phyloP scores from a whole-genome alignment of 2,329 filamentous ascomycete genomes.

The Grosmannia clavigera region DNA sequence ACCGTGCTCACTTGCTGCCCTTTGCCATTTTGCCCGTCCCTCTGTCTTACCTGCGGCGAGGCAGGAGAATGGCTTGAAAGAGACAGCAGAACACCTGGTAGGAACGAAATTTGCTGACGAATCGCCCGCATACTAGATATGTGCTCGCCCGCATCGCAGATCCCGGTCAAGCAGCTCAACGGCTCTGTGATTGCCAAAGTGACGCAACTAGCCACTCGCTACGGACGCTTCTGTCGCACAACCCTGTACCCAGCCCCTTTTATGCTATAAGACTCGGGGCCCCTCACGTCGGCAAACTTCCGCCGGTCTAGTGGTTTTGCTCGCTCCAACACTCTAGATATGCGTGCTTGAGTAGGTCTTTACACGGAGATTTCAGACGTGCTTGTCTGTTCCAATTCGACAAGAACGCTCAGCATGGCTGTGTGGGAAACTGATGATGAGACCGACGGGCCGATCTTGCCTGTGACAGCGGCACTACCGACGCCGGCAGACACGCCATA shows the following conservation, averaged over 20 bases:
- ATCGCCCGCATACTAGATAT: not conserved
- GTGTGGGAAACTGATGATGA: conserved; percentile 54
- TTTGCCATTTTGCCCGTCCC: not conserved
- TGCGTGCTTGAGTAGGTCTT: conserved; percentile 2
- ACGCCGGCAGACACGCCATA: conserved; percentile 62
- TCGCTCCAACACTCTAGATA: conserved; percentile 1
- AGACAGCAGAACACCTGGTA: not conserved
- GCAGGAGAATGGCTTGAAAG: not conserved
- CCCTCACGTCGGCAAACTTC: not conserved
- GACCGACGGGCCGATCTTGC: conserved; percentile 39
- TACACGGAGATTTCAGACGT: not conserved
- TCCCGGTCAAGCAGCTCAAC: not conserved
- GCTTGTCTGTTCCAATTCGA: not conserved
- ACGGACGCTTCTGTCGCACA: not conserved
- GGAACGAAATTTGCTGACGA: not conserved
- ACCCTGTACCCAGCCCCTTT: not conserved
- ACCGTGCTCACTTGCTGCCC: not conserved
- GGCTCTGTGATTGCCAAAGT: not conserved
- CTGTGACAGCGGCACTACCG: conserved; percentile 39
- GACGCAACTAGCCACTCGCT: not conserved
- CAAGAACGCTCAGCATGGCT: conserved; percentile 29
- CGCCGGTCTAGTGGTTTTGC: not conserved
- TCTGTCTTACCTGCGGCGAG: not conserved
- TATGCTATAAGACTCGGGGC: not conserved
- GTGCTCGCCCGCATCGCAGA: not conserved